Conservation (phyloP, 768 basidiomycete species). For the Astraeus odoratus region DNA sequence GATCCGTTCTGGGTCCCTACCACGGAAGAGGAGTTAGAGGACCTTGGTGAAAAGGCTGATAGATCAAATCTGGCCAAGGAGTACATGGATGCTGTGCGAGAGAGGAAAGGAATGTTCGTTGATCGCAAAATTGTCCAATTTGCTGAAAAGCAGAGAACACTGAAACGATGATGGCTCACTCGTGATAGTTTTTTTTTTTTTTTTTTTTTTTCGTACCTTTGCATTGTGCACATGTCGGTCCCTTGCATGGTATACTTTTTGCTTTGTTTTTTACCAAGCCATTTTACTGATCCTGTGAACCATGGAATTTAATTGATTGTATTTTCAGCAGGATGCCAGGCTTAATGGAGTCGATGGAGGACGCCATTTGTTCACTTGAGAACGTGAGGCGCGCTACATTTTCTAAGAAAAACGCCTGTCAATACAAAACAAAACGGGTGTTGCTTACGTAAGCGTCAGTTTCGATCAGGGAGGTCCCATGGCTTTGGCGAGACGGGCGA, state of each 20-base stretch:
- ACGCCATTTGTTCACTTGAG: too few relatives aligned
- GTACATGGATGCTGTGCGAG: constrained; percentile 88
- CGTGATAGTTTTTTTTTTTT: too few relatives aligned
- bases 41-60: constrained; percentile 94
- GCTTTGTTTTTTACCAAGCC: too few relatives aligned
- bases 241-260: too few relatives aligned
- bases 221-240: too few relatives aligned
- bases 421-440: not conserved
- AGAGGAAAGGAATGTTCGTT: constrained; percentile 92
- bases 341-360: too few relatives aligned
- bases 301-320: too few relatives aligned
- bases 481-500: constrained; percentile 7
- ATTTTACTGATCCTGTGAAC: too few relatives aligned
- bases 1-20: constrained; percentile 99
- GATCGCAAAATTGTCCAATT: constrained; percentile 92
- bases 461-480: constrained; percentile 9
- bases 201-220: too few relatives aligned
- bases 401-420: not conserved
- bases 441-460: constrained; percentile 19
- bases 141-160: constrained; percentile 95
- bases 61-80: constrained; percentile 86
- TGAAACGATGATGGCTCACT: constrained; percentile 54
- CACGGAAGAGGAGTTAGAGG: constrained; percentile 94
- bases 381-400: not conserved
- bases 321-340: too few relatives aligned